Base-by-base conservation (phyloP, 2,329 filamentous ascomycete genomes). In the Zymoseptoria brevis region DNA sequence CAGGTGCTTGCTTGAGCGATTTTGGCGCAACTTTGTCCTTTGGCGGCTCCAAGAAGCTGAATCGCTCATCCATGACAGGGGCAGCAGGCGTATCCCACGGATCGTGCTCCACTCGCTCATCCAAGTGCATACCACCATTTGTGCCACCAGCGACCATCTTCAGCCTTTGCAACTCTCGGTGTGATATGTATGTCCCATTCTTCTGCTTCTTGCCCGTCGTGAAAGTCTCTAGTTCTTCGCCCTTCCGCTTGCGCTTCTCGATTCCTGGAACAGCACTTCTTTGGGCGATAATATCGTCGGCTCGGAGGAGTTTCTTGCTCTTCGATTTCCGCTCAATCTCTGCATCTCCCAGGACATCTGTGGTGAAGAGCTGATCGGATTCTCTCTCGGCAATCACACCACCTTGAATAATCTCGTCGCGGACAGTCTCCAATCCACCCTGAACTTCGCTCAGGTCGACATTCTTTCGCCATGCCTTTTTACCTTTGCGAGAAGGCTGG, bases 401-500 rank as follows among this genome's bases (percentile, higher is more conserved):
- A 75, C 94, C 94, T 79, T 87, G 83, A 66, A 96, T 94, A 62
- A 96, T 87, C 78, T 97, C 89, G 60, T 95, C 88, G 69, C 94
- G 90, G 66, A 95, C 79, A 70, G 88, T 82, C 63, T 91, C 87
- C 35, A 99, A 83, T 61, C 94, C 94, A 57, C 87, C 78, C 69
- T 93, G 83, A 24, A 99, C 84, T 63, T 96, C 87, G 26, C 89
- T 87, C 62, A 97, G 84, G 76, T 99, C 90, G 75, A 99, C 90
- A 77, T 99, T 96, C 75, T 97, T 99, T 72, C 94, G 84, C 94
- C 94, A 99, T 30, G 94, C 93, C 79, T 96, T 97, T 77, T 97
- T 97, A 69, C 95, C 94, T 75, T 99, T 99, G 72, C 94, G 83
- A 4, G 93, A 97, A 24, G 91, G 85, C 75, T 99, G 94, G 64